Conservation (phyloP, 1,284 basidiomycete genomes). For the Cryptococcus sp. region DNA sequence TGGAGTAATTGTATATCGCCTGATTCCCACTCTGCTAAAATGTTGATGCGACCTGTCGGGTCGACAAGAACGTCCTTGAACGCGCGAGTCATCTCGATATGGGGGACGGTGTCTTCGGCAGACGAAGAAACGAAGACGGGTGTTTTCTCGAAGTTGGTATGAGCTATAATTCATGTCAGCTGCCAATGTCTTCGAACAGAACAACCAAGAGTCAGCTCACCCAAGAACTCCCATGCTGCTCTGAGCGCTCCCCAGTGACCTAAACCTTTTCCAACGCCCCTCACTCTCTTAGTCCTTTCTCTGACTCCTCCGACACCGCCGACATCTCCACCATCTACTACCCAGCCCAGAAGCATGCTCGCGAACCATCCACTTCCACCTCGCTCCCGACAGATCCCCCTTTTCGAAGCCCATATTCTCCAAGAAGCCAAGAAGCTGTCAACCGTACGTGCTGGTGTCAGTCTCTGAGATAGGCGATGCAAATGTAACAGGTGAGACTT, state of each 20-base stretch:
- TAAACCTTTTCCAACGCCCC: constrained; percentile 56
- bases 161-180: constrained; percentile 56
- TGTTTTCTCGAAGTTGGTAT: constrained; percentile 67
- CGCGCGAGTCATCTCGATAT: constrained; percentile 40
- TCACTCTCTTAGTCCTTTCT: constrained; percentile 42
- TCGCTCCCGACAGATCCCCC: constrained; percentile 64
- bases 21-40: constrained; percentile 73
- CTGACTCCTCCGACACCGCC: constrained; percentile 36
- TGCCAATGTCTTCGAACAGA: neutral
- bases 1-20: constrained; percentile 55
- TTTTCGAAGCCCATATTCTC: constrained; percentile 85
- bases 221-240: constrained; percentile 50
- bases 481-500: constrained; percentile 68
- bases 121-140: constrained; percentile 63
- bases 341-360: constrained; percentile 66
- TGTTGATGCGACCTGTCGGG: constrained; percentile 73
- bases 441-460: constrained; percentile 61
- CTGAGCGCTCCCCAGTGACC: constrained; percentile 53
- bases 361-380: constrained; percentile 72
- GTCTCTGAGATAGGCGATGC: constrained; percentile 65
- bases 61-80: constrained; percentile 69
- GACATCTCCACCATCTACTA: constrained; percentile 70
- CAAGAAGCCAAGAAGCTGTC: constrained; percentile 75
- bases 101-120: constrained; percentile 40
- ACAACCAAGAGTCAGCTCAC: constrained; percentile 57